These are phyloP conservation scores for Penicillium bialowiezense DNA, from an alignment of 495 filamentous ascomycete species.

Conservation along the genomic window DNA sequence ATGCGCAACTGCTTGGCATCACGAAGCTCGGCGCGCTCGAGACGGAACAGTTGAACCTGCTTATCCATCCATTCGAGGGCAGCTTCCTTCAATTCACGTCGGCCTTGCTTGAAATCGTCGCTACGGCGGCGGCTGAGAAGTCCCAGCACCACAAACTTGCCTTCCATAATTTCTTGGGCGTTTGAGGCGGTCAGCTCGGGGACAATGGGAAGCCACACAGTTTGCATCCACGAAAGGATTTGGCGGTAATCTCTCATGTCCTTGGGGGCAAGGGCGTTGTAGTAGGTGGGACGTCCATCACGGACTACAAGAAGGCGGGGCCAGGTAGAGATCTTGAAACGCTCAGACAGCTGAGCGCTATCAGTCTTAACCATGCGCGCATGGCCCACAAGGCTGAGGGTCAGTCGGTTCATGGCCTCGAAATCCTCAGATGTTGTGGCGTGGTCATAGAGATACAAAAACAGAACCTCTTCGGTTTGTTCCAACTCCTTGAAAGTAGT, in stretches of 20 bases:
- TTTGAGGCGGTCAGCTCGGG: slow-evolving; percentile 91
- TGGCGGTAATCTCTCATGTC: slow-evolving; percentile 85
- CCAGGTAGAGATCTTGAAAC: slow-evolving; percentile 95
- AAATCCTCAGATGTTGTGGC: slow-evolving; percentile 93
- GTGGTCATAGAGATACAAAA: slow-evolving; percentile 95
- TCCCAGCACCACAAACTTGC: slow-evolving; percentile 86
- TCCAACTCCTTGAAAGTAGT: slow-evolving; percentile 78
- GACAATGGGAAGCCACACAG: slow-evolving; percentile 95
- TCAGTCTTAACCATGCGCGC: slow-evolving; percentile 88
- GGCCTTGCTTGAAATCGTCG: slow-evolving; percentile 73
- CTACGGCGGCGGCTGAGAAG: slow-evolving; percentile 77
- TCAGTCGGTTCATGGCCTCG: slow-evolving; percentile 77
- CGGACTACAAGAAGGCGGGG: slow-evolving; percentile 85
- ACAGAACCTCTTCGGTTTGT: slow-evolving; percentile 90
- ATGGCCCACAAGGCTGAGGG: slow-evolving; percentile 82
- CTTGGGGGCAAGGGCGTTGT: slow-evolving; percentile 74
- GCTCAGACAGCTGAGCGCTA: slow-evolving; percentile 64
- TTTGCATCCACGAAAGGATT: slow-evolving; percentile 89
- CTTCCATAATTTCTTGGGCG: slow-evolving; percentile 90
- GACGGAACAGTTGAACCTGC: slow-evolving; percentile 80
- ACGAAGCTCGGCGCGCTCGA: slow-evolving; percentile 86
- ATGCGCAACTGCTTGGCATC: slow-evolving; percentile 93
- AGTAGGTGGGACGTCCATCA: slow-evolving; percentile 85
- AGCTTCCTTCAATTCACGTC: slow-evolving; percentile 91
- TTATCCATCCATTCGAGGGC: slow-evolving; percentile 98